Conservation (phyloP, 768 basidiomycete genomes). For the Sistotremastrum suecicum region DNA sequence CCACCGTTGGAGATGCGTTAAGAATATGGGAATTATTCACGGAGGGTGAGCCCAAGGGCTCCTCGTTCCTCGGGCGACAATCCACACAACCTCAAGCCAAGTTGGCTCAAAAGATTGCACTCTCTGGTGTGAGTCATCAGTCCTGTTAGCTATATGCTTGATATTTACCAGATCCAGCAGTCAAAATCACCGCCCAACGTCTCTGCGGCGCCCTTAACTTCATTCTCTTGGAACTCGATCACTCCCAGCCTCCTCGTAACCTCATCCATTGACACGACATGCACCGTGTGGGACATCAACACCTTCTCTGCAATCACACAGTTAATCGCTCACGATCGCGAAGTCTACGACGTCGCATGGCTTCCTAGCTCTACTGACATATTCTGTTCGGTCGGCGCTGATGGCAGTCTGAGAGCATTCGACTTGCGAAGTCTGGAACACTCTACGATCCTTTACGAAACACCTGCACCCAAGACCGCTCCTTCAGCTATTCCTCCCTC, state of each 20-base stretch:
- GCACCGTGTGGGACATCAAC: conserved; percentile 98
- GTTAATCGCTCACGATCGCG: conserved; percentile 91
- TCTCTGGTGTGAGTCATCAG: conserved; percentile 56
- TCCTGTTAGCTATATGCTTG: conserved; percentile 5
- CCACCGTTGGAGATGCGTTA: conserved; percentile 88
- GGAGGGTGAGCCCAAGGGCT: conserved; percentile 42
- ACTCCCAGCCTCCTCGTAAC: conserved; percentile 86
- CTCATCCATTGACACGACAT: conserved; percentile 96
- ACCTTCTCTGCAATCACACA: conserved; percentile 89
- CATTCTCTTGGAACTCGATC: conserved; percentile 96
- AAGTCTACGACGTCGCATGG: conserved; percentile 99
- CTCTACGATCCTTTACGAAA: conserved; percentile 96
- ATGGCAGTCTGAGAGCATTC: conserved; percentile 91
- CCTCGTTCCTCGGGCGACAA: conserved; percentile 59
- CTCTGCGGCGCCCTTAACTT: conserved; percentile 83
- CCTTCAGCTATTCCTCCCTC: conserved; percentile 39
- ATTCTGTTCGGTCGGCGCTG: conserved; percentile 96
- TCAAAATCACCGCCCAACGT: conserved; percentile 80
- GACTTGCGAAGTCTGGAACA: conserved; percentile 94
- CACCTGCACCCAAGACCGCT: conserved; percentile 63
- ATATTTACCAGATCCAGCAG: conserved; percentile 32
- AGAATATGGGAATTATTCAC: conserved; percentile 81
- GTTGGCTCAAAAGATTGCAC: conserved; percentile 56
- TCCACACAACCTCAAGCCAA: conserved; percentile 43
- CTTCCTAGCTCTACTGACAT: conserved; percentile 90